Evolutionary conservation across 176 grass and related monocot species (phyloP).

Genomic region (Coix lacrymajobi): DNA sequence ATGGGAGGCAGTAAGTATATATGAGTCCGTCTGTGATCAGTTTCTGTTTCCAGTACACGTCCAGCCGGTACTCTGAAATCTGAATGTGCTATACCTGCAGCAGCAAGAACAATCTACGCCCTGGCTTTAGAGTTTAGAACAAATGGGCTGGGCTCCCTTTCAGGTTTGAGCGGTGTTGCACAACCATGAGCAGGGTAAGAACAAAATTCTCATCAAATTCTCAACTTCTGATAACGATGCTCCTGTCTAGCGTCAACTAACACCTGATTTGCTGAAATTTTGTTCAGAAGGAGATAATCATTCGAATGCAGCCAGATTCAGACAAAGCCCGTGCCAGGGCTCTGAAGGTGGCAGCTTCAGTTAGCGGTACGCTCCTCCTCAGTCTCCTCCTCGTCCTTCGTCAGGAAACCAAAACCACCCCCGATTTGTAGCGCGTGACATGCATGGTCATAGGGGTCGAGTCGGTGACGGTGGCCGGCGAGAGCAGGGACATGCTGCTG

Average conservation of each 20-base stretch:
- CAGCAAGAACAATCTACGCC: not conserved
- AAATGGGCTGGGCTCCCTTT: too few species aligned
- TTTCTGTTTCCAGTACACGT: not conserved
- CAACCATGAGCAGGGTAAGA: conserved; percentile 30
- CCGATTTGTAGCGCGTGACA: not conserved
- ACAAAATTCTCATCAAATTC: not conserved
- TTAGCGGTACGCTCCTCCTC: not conserved
- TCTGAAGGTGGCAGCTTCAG: conserved; percentile 26
- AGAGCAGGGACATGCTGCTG: conserved; percentile 26
- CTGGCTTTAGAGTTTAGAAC: conserved; percentile 18
- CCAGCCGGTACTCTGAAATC: not conserved
- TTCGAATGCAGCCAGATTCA: conserved; percentile 14
- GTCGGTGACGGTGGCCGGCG: conserved; percentile 31
- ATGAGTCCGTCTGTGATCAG: not conserved
- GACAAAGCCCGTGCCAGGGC: conserved; percentile 18
- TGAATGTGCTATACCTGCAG: not conserved
- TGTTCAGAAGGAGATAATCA: conserved; percentile 38
- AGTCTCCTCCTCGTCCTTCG: rapidly evolving
- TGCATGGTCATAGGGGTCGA: conserved; percentile 22
- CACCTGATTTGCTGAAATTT: not conserved
- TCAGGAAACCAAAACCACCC: not conserved
- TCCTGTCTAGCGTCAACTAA: not conserved
- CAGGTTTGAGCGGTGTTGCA: not conserved
- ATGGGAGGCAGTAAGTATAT: not conserved
- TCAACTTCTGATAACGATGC: not conserved